A percentile compares a stretch with the other conserved stretches of the same genome.
These are phyloP conservation scores for Hanseniaspora osmophila DNA, from an alignment of 805 yeast species.

Conservation along the genomic window DNA sequence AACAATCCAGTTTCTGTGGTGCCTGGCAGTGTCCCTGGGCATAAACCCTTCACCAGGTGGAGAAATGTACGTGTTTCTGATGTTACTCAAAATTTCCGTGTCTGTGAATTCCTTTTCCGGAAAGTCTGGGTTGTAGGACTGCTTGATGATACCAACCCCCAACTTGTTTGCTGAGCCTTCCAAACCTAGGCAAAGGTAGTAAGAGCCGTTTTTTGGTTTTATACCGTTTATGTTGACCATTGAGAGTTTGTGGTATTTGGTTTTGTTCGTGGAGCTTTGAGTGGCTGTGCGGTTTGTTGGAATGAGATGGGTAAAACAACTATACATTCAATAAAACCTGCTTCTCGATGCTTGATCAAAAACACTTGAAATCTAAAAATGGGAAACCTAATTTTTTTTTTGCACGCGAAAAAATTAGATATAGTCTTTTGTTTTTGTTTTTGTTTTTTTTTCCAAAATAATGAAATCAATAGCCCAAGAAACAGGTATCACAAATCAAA, in stretches of 20 bases:
- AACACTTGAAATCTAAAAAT: too few relatives aligned
- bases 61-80: conserved; percentile 86
- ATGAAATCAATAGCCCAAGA: neutral
- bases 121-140: conserved; percentile 19
- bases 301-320: too few relatives aligned
- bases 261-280: too few relatives aligned
- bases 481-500: neutral
- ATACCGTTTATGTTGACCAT: neutral
- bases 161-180: conserved; percentile 96
- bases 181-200: conserved; percentile 70
- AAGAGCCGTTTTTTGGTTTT: conserved; percentile 15
- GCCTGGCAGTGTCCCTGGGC: conserved; percentile 93
- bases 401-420: too few relatives aligned
- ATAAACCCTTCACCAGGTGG: conserved; percentile 98
- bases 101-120: conserved; percentile 1
- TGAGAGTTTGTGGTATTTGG: neutral
- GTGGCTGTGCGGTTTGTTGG: too few relatives aligned
- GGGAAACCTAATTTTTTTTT: too few relatives aligned
- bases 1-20: conserved; percentile 90
- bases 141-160: conserved; percentile 85
- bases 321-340: too few relatives aligned
- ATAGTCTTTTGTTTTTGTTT: too few relatives aligned
- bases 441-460: too few relatives aligned
- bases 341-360: too few relatives aligned
- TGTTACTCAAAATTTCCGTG: conserved; percentile 72